Percentiles rank a stretch among this genome's conserved stretches.
Evolutionary conservation across 768 basidiomycete species (phyloP).

Genomic region (Boletellus ananiceps): DNA sequence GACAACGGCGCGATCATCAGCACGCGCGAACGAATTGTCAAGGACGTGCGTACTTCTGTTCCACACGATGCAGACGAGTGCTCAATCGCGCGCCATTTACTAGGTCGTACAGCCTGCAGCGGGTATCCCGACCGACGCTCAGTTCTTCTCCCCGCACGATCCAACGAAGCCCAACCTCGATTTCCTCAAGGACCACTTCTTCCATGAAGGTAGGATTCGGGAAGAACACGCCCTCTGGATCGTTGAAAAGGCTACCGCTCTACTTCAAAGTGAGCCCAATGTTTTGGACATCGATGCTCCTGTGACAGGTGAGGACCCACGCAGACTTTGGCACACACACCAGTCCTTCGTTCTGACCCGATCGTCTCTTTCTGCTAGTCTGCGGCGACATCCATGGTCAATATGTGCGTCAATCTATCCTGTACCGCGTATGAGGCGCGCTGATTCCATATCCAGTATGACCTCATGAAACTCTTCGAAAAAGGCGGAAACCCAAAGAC

Average conservation of each 20-base stretch:
- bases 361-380: constrained; percentile 6
- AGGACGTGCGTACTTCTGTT: constrained; percentile 17
- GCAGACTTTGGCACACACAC: too few relatives aligned
- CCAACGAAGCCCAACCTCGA: constrained; percentile 65
- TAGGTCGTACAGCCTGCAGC: constrained; percentile 70
- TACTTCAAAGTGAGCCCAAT: constrained; percentile 58
- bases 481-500: constrained; percentile 72
- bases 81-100: neutral
- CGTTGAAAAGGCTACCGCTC: constrained; percentile 51
- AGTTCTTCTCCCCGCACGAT: constrained; percentile 69
- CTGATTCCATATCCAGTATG: constrained; percentile 44
- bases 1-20: constrained; percentile 24
- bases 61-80: neutral
- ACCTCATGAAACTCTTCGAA: constrained; percentile 77
- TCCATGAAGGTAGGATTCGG: constrained; percentile 60
- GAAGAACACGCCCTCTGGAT: constrained; percentile 69
- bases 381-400: constrained; percentile 22
- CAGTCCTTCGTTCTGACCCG: constrained; percentile 3
- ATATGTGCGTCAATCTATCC: constrained; percentile 22
- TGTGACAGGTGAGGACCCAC: constrained; percentile 51
- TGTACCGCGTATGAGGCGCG: neutral
- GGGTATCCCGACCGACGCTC: constrained; percentile 60
- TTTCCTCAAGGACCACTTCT: constrained; percentile 74
- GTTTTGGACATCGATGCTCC: constrained; percentile 68
- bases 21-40: constrained; percentile 25